Evolutionary conservation across 768 basidiomycete species (phyloP).

Genomic region (Trametes sanguinea): DNA sequence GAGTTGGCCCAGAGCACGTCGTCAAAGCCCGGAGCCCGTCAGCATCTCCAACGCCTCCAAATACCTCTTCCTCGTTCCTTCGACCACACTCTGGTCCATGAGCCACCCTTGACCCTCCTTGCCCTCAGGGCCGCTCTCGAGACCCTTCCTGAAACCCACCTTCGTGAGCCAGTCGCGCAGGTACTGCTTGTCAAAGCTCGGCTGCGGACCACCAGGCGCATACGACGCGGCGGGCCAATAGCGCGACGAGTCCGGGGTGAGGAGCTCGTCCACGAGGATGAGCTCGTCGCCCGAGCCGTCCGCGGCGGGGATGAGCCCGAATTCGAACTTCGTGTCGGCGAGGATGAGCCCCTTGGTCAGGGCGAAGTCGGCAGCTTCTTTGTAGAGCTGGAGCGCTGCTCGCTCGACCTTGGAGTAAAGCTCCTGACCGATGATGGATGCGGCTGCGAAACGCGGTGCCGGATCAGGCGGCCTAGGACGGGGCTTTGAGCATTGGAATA

Average conservation of each 20-base stretch:
- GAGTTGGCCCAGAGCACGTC: background rate
- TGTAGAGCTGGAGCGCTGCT: conserved; percentile 66
- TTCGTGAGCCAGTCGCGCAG: conserved; percentile 85
- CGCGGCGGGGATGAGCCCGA: conserved; percentile 66
- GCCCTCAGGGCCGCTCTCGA: conserved; percentile 73
- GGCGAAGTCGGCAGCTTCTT: conserved; percentile 74
- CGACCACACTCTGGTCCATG: conserved; percentile 74
- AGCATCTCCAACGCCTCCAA: conserved; percentile 70
- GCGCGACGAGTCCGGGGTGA: conserved; percentile 95
- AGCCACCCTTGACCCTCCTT: conserved; percentile 73
- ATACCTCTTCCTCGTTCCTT: conserved; percentile 79
- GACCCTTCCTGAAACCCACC: conserved; percentile 72
- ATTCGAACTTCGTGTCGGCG: conserved; percentile 99
- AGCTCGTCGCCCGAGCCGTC: conserved; percentile 43
- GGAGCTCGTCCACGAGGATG: conserved; percentile 92
- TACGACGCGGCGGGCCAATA: conserved; percentile 90
- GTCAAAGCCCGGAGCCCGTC: conserved; percentile 16
- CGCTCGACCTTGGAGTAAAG: conserved; percentile 62
- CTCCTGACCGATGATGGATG: conserved; percentile 63
- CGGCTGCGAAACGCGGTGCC: conserved; percentile 46
- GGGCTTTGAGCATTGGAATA: background rate
- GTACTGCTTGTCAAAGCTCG: conserved; percentile 97
- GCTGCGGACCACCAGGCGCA: conserved; percentile 70
- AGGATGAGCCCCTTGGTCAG: conserved; percentile 81
- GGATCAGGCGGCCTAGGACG: background rate